phyloP scores from a whole-genome alignment of 129 eudicot species.

The Silybum marianum region DNA sequence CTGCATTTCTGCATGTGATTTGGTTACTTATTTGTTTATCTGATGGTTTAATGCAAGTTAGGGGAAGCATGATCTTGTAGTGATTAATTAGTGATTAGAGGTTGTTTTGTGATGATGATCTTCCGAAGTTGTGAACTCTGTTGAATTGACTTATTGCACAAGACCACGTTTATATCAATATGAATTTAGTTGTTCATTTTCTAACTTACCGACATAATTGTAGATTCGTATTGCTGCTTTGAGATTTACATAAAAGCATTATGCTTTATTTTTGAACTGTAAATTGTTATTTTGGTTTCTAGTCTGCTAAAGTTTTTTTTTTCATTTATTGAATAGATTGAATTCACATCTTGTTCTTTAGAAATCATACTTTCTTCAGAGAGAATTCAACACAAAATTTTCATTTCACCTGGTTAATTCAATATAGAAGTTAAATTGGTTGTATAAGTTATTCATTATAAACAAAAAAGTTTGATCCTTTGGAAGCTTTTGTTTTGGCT shows the following conservation, averaged over 20 bases:
- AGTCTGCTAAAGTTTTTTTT: neutral
- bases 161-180: neutral
- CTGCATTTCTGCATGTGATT: neutral
- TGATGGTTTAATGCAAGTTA: neutral
- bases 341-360: neutral
- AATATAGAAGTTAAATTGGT: neutral
- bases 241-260: neutral
- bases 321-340: neutral
- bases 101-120: neutral
- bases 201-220: neutral
- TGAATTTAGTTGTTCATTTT: neutral
- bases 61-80: neutral
- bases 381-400: too few relatives aligned
- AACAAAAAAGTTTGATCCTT: neutral
- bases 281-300: constrained; percentile 10
- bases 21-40: neutral
- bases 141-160: neutral
- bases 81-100: neutral
- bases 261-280: neutral
- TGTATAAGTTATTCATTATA: neutral
- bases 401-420: too few relatives aligned
- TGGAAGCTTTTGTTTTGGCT: neutral
- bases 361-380: neutral
- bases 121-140: neutral
- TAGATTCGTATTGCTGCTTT: neutral